Evolutionary conservation across 176 grass and related monocot genomes (phyloP), one percentile per base, ranked within the genome.

Genomic region (Olyra latifolia): DNA sequence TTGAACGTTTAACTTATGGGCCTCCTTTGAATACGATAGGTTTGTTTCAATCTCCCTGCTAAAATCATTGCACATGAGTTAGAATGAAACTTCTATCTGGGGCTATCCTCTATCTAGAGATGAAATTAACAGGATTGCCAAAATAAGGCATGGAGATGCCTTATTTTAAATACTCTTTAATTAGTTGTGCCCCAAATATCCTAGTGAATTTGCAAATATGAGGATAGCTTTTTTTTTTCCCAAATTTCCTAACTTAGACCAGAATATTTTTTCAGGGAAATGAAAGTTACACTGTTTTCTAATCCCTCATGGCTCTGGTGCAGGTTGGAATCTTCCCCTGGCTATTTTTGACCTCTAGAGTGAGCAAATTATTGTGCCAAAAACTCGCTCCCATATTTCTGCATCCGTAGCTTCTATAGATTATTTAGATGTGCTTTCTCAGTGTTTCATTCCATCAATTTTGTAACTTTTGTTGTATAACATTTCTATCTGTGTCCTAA

Each of bases 321-420:
- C 80, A 98, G 95, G 92, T 98, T 71, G 95, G 95, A 77, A 94
- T 98, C 52, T 15, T 93, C 27, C 95, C 95, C 9, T 98, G 95
- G 95, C 89, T 98, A 72, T 80, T 93, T 94, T 81, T 98, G 25
- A 89, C 88, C 27, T 85, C 80, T 53, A 90, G 66, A 6, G 88
- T 94, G 29, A 89, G 90, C 87, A 98, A 94, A 62, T 80, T 91
- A 14, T 77, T 93, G 16, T 91, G 88, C 74, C 62, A 94, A 66
- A 94, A 88, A 64, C 50, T 88, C 20, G 81, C 52, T 6, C 81
- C 75, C 25, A 84, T 88, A 42, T 88, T 88, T 68, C 76, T 88
- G 19, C 75, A 84, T 25, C 55, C 53, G 42, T 84, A 79, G 52
- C 49, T 44, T 22, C 20, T 56, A 8, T 13, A 2, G 14, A 25